phyloP scores from a whole-genome alignment of 2,329 filamentous ascomycete genomes.

The Aspergillaceae sp. region DNA sequence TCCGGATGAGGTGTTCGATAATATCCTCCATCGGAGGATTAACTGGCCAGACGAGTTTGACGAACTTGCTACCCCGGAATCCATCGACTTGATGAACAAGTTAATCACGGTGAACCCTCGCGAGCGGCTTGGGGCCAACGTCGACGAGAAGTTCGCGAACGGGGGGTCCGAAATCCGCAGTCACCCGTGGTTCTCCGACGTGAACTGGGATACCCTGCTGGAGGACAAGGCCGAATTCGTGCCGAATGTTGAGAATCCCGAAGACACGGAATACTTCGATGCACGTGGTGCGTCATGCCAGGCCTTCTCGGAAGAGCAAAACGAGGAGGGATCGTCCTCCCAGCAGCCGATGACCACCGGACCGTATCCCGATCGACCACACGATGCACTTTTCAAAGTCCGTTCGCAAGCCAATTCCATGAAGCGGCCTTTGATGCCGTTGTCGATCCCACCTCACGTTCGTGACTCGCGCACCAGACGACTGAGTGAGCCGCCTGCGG shows the following conservation, averaged over 20 bases:
- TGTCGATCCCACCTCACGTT: conserved; percentile 94
- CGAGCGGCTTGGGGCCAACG: conserved; percentile 76
- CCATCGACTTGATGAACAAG: conserved; percentile 89
- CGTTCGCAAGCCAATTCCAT: conserved; percentile 77
- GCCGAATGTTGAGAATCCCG: conserved; percentile 81
- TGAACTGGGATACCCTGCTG: conserved; percentile 85
- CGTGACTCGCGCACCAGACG: conserved; percentile 79
- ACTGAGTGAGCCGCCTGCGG: conserved; percentile 77
- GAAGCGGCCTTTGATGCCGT: conserved; percentile 85
- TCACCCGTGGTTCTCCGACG: conserved; percentile 78
- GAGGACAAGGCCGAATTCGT: conserved; percentile 95
- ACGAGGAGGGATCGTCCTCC: conserved; percentile 68
- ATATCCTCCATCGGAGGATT: conserved; percentile 81
- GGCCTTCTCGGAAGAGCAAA: conserved; percentile 86
- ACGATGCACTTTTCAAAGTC: conserved; percentile 86
- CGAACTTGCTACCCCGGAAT: conserved; percentile 71
- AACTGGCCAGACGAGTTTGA: conserved; percentile 84
- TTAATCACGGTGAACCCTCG: conserved; percentile 77
- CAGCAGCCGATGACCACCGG: conserved; percentile 59
- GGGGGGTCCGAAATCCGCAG: conserved; percentile 86
- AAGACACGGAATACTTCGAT: conserved; percentile 98
- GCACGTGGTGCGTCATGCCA: conserved; percentile 82
- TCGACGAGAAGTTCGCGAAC: conserved; percentile 68
- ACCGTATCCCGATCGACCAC: conserved; percentile 81
- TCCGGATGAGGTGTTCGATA: conserved; percentile 91